These are phyloP conservation scores for Allomyces javanicus DNA, from an alignment of 192 early-diverging fungal species.

Conservation along the genomic window DNA sequence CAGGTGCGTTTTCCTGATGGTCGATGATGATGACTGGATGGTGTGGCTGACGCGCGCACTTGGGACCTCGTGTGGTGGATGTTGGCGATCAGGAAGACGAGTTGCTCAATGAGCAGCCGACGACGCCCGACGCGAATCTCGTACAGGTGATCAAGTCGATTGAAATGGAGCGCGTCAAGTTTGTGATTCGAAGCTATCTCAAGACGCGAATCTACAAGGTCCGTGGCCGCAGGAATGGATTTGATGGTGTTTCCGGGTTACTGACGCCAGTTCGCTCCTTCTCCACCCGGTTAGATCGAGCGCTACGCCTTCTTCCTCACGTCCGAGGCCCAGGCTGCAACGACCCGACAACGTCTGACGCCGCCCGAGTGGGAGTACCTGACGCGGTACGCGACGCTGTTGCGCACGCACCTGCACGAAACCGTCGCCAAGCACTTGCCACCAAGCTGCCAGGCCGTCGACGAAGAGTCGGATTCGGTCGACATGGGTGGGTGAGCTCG, in stretches of 20 bases:
- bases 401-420: not conserved
- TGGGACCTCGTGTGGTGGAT: not conserved
- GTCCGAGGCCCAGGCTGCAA: constrained; percentile 8
- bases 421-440: not conserved
- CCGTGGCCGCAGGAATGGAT: too few species aligned
- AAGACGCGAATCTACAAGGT: constrained; percentile 43
- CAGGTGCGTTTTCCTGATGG: constrained; percentile 17
- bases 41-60: not conserved
- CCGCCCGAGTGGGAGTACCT: constrained; percentile 24
- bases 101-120: constrained; percentile 13
- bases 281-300: constrained; percentile 29
- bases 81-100: constrained; percentile 7
- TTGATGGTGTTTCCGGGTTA: not conserved
- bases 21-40: not conserved
- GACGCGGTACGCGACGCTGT: constrained; percentile 13
- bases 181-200: constrained; percentile 38
- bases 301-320: constrained; percentile 22
- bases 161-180: constrained; percentile 48
- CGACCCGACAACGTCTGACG: constrained; percentile 18
- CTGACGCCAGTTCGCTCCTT: not conserved
- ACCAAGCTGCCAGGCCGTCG: not conserved
- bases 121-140: constrained; percentile 24
- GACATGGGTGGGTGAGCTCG: not conserved
- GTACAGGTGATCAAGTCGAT: constrained; percentile 33
- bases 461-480: not conserved